Evolutionary conservation across 345 rosid species (phyloP).

Genomic region (Carallia brachiata): DNA sequence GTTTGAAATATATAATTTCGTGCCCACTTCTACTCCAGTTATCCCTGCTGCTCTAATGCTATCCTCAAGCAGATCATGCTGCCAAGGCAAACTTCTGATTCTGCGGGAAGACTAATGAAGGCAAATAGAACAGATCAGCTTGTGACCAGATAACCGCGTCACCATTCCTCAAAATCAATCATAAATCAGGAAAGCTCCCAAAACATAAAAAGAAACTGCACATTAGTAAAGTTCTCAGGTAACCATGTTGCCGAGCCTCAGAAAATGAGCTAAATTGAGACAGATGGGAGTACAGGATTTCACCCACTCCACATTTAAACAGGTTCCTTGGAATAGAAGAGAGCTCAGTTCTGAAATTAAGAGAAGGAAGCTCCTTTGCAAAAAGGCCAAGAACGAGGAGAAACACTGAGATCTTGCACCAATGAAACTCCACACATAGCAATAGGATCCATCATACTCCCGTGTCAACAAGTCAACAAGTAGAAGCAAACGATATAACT

Average conservation of each 20-base stretch:
- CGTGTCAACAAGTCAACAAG: conserved; percentile 30
- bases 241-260: conserved; percentile 45
- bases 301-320: conserved; percentile 49
- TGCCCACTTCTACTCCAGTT: conserved; percentile 74
- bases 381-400: conserved; percentile 49
- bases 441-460: conserved; percentile 44
- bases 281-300: conserved; percentile 32
- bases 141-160: conserved; percentile 36
- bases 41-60: conserved; percentile 92
- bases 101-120: conserved; percentile 68
- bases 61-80: conserved; percentile 90
- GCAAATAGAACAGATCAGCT: conserved; percentile 56
- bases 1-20: conserved; percentile 82
- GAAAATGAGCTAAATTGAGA: conserved; percentile 37
- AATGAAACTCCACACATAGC: conserved; percentile 39
- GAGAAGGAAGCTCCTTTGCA: conserved; percentile 51
- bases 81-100: conserved; percentile 78
- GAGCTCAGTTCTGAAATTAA: conserved; percentile 57
- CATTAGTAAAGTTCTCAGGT: conserved; percentile 39
- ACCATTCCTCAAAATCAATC: conserved; percentile 44
- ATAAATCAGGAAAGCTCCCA: conserved; percentile 40
- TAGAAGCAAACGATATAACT: conserved; percentile 27
- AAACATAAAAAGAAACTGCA: conserved; percentile 37
- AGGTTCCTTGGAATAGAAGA: conserved; percentile 36
- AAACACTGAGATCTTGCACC: conserved; percentile 43